phyloP scores from a whole-genome alignment of 257 asterid species.

The Scutellaria minor region DNA sequence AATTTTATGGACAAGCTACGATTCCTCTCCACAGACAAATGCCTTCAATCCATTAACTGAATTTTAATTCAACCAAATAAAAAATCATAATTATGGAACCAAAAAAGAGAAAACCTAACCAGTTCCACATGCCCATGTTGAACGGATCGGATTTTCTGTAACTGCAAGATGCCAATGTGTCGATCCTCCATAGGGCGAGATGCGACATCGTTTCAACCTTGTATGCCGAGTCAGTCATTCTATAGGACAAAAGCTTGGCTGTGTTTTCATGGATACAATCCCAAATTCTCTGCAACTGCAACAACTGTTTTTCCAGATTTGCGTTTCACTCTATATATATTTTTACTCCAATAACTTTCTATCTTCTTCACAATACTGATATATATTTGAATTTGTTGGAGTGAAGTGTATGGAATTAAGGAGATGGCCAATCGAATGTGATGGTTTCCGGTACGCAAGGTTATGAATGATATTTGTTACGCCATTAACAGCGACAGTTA shows the following conservation, averaged over 20 bases:
- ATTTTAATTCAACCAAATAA: too few relatives aligned
- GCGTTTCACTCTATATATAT: conserved; percentile 46
- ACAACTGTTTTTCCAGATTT: conserved; percentile 89
- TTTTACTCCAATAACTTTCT: not conserved
- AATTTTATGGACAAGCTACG: conserved; percentile 65
- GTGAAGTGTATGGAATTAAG: conserved; percentile 16
- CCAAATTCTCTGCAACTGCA: conserved; percentile 75
- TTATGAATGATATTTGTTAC: conserved; percentile 45
- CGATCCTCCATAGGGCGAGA: conserved; percentile 98
- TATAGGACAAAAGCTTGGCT: conserved; percentile 64
- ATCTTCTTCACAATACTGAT: not conserved
- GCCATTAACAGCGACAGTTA: conserved; percentile 62
- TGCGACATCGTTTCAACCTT: conserved; percentile 92
- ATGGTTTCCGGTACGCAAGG: conserved; percentile 66
- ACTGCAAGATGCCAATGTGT: conserved; percentile 70
- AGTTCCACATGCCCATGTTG: conserved; percentile 88
- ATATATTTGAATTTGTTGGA: conserved; percentile 4
- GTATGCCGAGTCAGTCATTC: conserved; percentile 92
- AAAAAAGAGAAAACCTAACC: conserved; percentile 43
- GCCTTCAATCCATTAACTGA: conserved; percentile 53
- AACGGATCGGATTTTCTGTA: conserved; percentile 94
- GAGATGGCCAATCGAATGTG: conserved; percentile 32
- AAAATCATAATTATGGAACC: not conserved
- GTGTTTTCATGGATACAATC: conserved; percentile 92
- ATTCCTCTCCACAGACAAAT: conserved; percentile 86